Evolutionary conservation across 768 basidiomycete species (phyloP), one percentile per base, ranked within the genome.

Genomic region (Termitomyces sp.): DNA sequence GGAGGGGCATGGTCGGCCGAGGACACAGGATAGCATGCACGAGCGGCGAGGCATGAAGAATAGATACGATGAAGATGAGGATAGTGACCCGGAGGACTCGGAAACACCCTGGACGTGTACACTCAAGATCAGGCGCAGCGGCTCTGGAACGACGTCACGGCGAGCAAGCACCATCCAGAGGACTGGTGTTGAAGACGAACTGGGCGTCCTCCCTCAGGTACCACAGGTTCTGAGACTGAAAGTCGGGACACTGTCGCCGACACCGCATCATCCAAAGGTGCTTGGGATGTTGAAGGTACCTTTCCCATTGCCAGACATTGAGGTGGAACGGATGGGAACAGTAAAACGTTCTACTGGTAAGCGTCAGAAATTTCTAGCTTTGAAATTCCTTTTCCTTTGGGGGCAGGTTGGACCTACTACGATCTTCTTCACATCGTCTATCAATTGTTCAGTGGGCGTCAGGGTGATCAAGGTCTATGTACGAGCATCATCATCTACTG

Each of bases 101-200:
- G 95, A 98, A 72, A 95, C 93, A 26, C 94, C 96, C 0, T 98
- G 95, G 95, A 86, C 88, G 49, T 98, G 95, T 68, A 85, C 84
- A n/a, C 78, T 94, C 63, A 83, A 86, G 60, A 76, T 89, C 36
- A 82, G 86, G 23, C 75, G 82, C 26, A 55, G 63, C 18, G 61
- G 55, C 5, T n/a, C 54, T 43, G 63, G 57, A 35, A 61, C 63
- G 57, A 60, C 56, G 26, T 64, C 67, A 36, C 56, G 63, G 20
- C 62, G 61, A 36, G 53, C 61, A 40, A 55, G 61, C 13, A 48
- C 61, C 20, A 38, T 53, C n/a, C 41, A 58, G 18, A 55, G 57
- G 44, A 43, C 63, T 52, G 52, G 56, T 38, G 43, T 59, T 55
- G 16, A 57, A 57, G 56, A 62, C 52, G 56, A 61, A 38, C 30